A percentile compares a stretch with the other conserved stretches of the same genome.
Evolutionary conservation across 1,284 basidiomycete genomes (phyloP).

Genomic region (Irpex sp.): DNA sequence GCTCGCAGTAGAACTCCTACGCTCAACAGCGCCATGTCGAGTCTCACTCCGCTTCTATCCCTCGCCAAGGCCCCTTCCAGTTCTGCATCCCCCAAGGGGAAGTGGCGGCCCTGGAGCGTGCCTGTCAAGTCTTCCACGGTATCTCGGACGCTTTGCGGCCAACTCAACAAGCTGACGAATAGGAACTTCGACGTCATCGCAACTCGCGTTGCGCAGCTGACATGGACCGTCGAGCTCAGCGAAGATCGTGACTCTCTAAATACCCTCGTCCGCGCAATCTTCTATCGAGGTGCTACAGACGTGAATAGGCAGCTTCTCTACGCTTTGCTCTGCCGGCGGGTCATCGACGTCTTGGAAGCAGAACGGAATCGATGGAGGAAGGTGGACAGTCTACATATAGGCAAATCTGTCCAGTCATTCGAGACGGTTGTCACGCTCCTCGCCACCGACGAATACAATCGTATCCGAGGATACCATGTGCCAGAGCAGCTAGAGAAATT

Average conservation of each 20-base stretch:
- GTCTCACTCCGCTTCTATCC: not conserved
- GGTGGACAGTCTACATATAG: slow-evolving; percentile 24
- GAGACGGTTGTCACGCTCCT: slow-evolving; percentile 17
- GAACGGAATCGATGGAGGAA: slow-evolving; percentile 25
- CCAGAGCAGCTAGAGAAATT: slow-evolving; percentile 8
- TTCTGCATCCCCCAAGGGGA: slow-evolving; percentile 5
- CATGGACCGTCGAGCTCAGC: slow-evolving; percentile 17
- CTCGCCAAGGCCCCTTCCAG: slow-evolving; percentile 18
- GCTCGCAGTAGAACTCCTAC: not conserved
- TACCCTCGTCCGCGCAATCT: slow-evolving; percentile 16
- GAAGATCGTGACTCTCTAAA: slow-evolving; percentile 18
- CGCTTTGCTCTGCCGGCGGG: slow-evolving; percentile 21
- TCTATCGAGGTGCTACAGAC: slow-evolving; percentile 21
- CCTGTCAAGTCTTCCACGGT: slow-evolving; percentile 13
- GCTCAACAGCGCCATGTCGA: not conserved
- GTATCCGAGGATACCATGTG: slow-evolving; percentile 2
- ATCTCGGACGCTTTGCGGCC: slow-evolving; percentile 19
- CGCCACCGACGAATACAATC: slow-evolving; percentile 14
- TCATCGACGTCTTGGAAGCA: slow-evolving; percentile 24
- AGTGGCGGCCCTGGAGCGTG: slow-evolving; percentile 26
- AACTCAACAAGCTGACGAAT: slow-evolving; percentile 25
- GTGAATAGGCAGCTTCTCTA: slow-evolving; percentile 15
- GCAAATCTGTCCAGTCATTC: slow-evolving; percentile 20
- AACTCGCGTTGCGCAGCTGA: slow-evolving; percentile 15
- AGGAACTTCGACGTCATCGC: slow-evolving; percentile 20